A percentile compares a stretch with the other conserved stretches of the same genome.
These are phyloP conservation scores for Aspergillus novofumigatus DNA, from an alignment of 2,329 filamentous ascomycete species.

Conservation along the genomic window DNA sequence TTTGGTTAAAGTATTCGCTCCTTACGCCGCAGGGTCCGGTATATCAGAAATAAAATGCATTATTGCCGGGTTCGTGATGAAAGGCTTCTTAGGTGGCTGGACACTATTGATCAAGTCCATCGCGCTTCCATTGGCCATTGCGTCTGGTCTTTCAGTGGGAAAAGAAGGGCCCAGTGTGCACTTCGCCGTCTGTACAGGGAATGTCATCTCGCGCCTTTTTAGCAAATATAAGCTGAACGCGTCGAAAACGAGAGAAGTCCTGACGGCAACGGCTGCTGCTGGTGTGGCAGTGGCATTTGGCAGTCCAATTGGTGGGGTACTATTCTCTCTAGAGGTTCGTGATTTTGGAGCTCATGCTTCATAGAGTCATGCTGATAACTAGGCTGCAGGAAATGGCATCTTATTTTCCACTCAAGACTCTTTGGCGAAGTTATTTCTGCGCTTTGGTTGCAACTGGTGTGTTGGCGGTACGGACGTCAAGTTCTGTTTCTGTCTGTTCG, in stretches of 20 bases:
- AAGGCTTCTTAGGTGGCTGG: slow-evolving; percentile 88
- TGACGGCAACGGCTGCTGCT: slow-evolving; percentile 90
- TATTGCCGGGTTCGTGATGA: slow-evolving; percentile 98
- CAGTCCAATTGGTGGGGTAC: slow-evolving; percentile 90
- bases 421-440: slow-evolving; percentile 98
- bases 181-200: slow-evolving; percentile 95
- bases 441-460: slow-evolving; percentile 91
- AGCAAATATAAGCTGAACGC: slow-evolving; percentile 88
- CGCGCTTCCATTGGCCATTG: slow-evolving; percentile 84
- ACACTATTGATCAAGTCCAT: slow-evolving; percentile 93
- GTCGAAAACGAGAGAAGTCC: slow-evolving; percentile 88
- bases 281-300: slow-evolving; percentile 96
- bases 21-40: slow-evolving; percentile 92
- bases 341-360: background rate
- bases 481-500: background rate
- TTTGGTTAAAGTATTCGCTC: slow-evolving; percentile 85
- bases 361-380: slow-evolving; percentile 12
- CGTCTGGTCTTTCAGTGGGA: slow-evolving; percentile 87
- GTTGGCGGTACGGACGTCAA: slow-evolving; percentile 55
- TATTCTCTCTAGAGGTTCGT: slow-evolving; percentile 79
- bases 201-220: slow-evolving; percentile 91
- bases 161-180: slow-evolving; percentile 99
- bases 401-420: slow-evolving; percentile 92
- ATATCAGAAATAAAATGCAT: slow-evolving; percentile 99
- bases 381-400: slow-evolving; percentile 75